Percentiles rank a stretch among this genome's conserved stretches.
phyloP scores from a whole-genome alignment of 768 basidiomycete species.

The Leccinellum rugosiceps region DNA sequence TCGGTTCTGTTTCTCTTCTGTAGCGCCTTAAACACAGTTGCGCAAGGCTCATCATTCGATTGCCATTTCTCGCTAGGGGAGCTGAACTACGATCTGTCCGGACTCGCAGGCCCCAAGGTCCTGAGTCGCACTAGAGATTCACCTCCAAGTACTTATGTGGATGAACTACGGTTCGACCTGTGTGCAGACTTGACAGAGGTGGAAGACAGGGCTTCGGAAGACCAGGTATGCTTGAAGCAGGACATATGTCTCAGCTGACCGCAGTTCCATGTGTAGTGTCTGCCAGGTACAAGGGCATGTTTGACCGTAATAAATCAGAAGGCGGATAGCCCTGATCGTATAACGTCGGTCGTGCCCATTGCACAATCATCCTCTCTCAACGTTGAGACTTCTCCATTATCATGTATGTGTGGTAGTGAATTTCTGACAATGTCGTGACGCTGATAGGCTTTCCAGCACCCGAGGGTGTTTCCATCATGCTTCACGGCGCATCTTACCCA shows the following conservation, averaged over 20 bases:
- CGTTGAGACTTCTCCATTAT: conserved; percentile 25
- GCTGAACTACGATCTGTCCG: conserved; percentile 57
- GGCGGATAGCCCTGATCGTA: conserved; percentile 48
- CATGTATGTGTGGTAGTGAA: conserved; percentile 36
- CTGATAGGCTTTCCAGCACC: conserved; percentile 38
- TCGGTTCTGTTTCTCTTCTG: conserved; percentile 20
- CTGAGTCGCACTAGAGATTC: conserved; percentile 49
- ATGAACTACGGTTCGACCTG: conserved; percentile 63
- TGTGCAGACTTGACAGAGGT: conserved; percentile 55
- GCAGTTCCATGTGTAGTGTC: conserved; percentile 47
- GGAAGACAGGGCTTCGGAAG: conserved; percentile 46
- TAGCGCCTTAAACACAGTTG: conserved; percentile 22
- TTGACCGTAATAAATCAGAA: conserved; percentile 66
- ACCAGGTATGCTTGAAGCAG: conserved; percentile 57
- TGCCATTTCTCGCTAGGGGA: conserved; percentile 45
- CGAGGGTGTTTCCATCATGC: conserved; percentile 51
- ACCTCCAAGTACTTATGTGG: conserved; percentile 62
- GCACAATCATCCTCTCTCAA: conserved; percentile 39
- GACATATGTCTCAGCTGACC: conserved; percentile 2
- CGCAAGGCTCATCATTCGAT: conserved; percentile 47
- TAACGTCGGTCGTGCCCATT: conserved; percentile 75
- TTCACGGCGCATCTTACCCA: conserved; percentile 65
- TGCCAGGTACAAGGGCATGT: conserved; percentile 67
- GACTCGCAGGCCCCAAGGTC: conserved; percentile 49
- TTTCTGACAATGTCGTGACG: neutral